Percentiles rank a stretch among this genome's conserved stretches.
phyloP scores from a whole-genome alignment of 805 yeast species.

The Wickerhamiella vanderwaltii region DNA sequence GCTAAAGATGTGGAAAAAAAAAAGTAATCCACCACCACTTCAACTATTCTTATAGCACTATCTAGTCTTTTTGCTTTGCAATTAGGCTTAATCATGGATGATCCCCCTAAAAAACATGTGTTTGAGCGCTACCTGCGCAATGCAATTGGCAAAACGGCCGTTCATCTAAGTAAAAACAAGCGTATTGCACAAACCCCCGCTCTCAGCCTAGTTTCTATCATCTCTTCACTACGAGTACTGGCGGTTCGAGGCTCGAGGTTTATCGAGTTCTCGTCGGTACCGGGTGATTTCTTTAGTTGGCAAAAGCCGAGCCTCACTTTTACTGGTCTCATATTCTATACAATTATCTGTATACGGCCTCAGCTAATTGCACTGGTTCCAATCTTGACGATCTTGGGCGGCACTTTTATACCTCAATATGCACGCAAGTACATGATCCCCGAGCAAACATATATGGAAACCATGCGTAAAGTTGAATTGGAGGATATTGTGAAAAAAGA shows the following conservation, averaged over 20 bases:
- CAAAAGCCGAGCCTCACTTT: constrained; percentile 59
- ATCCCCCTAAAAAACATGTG: neutral
- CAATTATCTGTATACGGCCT: constrained; percentile 62
- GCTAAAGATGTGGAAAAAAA: too few relatives aligned
- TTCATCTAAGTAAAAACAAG: neutral
- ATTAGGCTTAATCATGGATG: too few relatives aligned
- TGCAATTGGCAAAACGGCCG: constrained; percentile 3
- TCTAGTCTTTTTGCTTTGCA: too few relatives aligned
- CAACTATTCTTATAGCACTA: too few relatives aligned
- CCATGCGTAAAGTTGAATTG: neutral
- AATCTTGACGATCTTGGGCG: constrained; percentile 39
- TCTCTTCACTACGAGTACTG: constrained; percentile 7
- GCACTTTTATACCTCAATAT: constrained; percentile 59
- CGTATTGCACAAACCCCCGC: constrained; percentile 1
- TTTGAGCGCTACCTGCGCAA: constrained; percentile 4
- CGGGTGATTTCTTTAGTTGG: constrained; percentile 61
- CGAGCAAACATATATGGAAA: constrained; percentile 8
- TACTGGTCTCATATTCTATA: constrained; percentile 43
- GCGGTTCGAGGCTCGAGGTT: constrained; percentile 6
- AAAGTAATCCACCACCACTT: too few relatives aligned
- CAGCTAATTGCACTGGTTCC: constrained; percentile 56
- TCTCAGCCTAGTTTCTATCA: constrained; percentile 7
- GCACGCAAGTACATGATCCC: constrained; percentile 21
- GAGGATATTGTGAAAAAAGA: neutral
- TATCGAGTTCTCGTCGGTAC: neutral